Percentiles rank a stretch among this genome's conserved stretches.
Conservation (phyloP, 495 filamentous ascomycete species). For the Bacidia rubella region DNA sequence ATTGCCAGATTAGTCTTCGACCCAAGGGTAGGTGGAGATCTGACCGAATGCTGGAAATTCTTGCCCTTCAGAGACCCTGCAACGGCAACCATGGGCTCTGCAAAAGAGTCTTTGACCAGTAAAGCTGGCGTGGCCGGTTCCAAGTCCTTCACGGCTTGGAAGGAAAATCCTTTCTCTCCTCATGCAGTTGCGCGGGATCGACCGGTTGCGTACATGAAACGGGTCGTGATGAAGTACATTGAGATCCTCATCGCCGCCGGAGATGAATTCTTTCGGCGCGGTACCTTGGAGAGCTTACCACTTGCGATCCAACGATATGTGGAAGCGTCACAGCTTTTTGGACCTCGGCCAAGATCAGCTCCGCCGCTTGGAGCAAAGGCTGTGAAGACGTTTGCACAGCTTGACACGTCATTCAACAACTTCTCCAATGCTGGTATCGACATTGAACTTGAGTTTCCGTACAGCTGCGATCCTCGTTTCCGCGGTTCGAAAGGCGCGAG, state of each 20-base stretch:
- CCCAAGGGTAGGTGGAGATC: not conserved
- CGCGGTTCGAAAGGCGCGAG: not conserved
- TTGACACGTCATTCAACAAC: not conserved
- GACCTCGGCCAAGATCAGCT: not conserved
- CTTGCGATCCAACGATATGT: not conserved
- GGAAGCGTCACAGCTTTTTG: not conserved
- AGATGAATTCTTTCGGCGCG: not conserved
- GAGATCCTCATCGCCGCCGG: not conserved
- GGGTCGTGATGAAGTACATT: not conserved
- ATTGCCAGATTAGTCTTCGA: not conserved
- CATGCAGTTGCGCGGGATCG: not conserved
- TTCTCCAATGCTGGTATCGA: not conserved
- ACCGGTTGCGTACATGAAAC: not conserved
- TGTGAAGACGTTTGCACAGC: not conserved
- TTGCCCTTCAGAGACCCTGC: not conserved
- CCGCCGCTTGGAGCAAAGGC: not conserved
- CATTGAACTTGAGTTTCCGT: not conserved
- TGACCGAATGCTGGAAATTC: not conserved
- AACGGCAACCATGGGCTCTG: not conserved
- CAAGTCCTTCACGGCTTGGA: not conserved
- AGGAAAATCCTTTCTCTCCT: not conserved
- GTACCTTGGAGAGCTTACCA: not conserved
- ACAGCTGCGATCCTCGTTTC: not conserved
- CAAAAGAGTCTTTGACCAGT: not conserved
- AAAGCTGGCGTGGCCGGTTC: not conserved